Base-by-base conservation (phyloP, 2,329 filamentous ascomycete species). In the Fusarium sulawesiense region DNA sequence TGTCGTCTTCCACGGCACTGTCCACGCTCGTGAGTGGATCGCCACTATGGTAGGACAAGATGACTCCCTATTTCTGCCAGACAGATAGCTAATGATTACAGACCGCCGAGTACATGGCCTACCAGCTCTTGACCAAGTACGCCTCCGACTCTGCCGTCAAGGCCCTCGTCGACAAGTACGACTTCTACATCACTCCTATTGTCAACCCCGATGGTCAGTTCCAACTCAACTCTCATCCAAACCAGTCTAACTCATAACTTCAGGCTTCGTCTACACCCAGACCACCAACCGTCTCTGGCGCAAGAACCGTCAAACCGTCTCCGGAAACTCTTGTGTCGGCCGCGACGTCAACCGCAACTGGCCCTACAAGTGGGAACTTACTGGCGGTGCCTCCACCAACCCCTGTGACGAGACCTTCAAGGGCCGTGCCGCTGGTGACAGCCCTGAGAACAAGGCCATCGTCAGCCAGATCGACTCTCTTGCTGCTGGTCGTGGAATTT, bases 121-220 rank as follows among this genome's bases (percentile, higher is more conserved):
- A 70, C 49, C 67, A 70, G 57, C 49, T 70, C 7, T 27, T 70
- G 53, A 70, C 67, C 53, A 70, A 70, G 53, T 70, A 70, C 45
- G 34, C 30, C 40, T 40, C 56, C 11, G 67, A 70, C 54, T 45
- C 67, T 1, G 62, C 67, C 41, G 62, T 70, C 37, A 70, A 70
- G 57, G 66, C 77, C 2, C 83, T 87, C 56, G 81, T 91, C 47
- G 84, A 91, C 78, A 86, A 83, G 64, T 90, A 89, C 76, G 90
- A 92, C 80, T 90, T 89, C 70, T 91, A 89, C 78, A 84, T 92
- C 73, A 84, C 89, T 65, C 88, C 88, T 4, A 77, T 89, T 30
- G 86, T 88, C 29, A 90, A 90, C 75, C 87, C 87, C 0, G 88
- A 90, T 69, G 87, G 84, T 85, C 75, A 71, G 79, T 2, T 1